Conservation (phyloP, 441 rosid genomes). For the Breynia disticha region DNA sequence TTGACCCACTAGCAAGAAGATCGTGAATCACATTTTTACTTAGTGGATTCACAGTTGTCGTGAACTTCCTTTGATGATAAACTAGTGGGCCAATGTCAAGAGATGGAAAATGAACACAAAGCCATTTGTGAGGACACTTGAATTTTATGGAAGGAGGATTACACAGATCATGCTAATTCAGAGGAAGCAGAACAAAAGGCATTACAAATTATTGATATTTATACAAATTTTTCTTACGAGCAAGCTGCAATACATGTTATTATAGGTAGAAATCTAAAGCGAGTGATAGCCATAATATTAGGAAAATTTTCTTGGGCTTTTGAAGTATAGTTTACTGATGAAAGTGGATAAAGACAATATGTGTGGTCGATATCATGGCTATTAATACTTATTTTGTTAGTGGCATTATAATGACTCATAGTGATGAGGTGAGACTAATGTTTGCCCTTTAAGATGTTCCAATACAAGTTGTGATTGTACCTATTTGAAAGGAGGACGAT, state of each 20-base stretch:
- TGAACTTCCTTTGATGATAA: conserved; percentile 88
- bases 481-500: conserved; percentile 75
- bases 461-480: conserved; percentile 79
- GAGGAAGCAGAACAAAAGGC: conserved; percentile 96
- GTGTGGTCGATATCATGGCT: conserved; percentile 98
- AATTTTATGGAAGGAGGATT: conserved; percentile 97
- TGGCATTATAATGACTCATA: conserved; percentile 95
- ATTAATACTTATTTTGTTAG: conserved; percentile 87
- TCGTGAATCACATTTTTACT: conserved; percentile 90
- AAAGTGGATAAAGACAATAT: conserved; percentile 79
- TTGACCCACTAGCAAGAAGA: conserved; percentile 90
- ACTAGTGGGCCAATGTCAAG: conserved; percentile 97
- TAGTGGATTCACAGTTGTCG: conserved; percentile 93
- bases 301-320: conserved; percentile 81
- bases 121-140: conserved; percentile 91
- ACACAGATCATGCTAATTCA: conserved; percentile 74
- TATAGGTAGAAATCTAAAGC: conserved; percentile 83
- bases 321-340: conserved; percentile 76
- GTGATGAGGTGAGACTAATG: conserved; percentile 89
- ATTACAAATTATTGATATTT: conserved; percentile 70
- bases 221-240: conserved; percentile 82
- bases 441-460: conserved; percentile 89
- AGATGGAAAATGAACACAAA: conserved; percentile 94
- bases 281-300: conserved; percentile 86
- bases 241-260: conserved; percentile 90